These are phyloP conservation scores for Exophiala phaeomuriformis DNA, from an alignment of 2,329 filamentous ascomycete genomes.

Conservation along the genomic window DNA sequence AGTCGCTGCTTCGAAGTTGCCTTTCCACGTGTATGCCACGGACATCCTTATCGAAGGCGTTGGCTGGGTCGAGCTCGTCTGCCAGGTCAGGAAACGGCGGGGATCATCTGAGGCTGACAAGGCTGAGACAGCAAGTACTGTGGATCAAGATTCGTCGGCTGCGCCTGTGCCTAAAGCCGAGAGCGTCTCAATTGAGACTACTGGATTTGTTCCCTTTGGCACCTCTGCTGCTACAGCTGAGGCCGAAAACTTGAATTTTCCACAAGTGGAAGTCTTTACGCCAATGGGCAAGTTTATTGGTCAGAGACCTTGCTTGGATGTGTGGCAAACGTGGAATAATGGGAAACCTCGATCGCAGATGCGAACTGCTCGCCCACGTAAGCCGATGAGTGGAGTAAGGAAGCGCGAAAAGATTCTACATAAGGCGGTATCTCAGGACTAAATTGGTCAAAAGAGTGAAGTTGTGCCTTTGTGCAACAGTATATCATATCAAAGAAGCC, in stretches of 20 bases:
- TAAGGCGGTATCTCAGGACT: neutral
- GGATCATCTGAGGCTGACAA: neutral
- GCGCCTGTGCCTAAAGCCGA: conserved; percentile 9
- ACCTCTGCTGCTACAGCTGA: conserved; percentile 14
- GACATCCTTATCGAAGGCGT: conserved; percentile 88
- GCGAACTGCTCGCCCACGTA: conserved; percentile 17
- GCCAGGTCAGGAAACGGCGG: conserved; percentile 60
- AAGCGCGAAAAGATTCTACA: conserved; percentile 14
- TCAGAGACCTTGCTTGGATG: conserved; percentile 14
- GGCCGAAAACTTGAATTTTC: conserved; percentile 44
- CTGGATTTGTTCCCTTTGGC: conserved; percentile 17
- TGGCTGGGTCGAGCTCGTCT: conserved; percentile 84
- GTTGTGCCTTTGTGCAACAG: neutral
- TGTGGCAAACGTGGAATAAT: conserved; percentile 20
- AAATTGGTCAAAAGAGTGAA: neutral
- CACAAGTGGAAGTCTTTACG: conserved; percentile 74
- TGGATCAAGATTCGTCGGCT: neutral
- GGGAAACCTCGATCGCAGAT: conserved; percentile 8
- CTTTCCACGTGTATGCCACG: conserved; percentile 69
- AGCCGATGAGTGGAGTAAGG: conserved; percentile 20
- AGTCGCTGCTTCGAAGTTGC: conserved; percentile 45
- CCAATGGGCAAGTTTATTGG: conserved; percentile 77
- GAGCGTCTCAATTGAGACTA: conserved; percentile 10
- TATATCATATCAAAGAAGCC: too few relatives aligned
- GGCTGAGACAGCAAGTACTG: neutral